Evolutionary conservation across 1,284 basidiomycete species (phyloP).

Genomic region (Papiliotrema fonsecae): DNA sequence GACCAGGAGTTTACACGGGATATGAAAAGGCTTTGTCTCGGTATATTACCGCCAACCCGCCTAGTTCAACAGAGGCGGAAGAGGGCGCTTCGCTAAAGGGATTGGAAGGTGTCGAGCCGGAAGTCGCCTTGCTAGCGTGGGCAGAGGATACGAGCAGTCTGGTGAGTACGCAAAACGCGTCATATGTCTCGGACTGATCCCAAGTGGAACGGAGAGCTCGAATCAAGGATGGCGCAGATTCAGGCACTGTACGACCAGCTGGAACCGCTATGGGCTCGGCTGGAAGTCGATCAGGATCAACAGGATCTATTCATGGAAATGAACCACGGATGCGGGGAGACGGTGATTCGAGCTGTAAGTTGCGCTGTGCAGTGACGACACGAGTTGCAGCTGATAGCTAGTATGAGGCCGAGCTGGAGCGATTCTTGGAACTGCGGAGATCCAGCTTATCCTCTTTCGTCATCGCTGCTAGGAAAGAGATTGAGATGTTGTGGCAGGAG

Average conservation of each 20-base stretch:
- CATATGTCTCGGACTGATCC: no score
- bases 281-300: conserved; percentile 38
- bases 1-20: conserved; percentile 22
- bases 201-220: conserved; percentile 38
- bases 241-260: conserved; percentile 45
- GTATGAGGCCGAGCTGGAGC: conserved; percentile 84
- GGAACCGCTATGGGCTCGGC: conserved; percentile 42
- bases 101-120: conserved; percentile 42
- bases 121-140: conserved; percentile 40
- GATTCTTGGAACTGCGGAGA: conserved; percentile 83
- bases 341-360: conserved; percentile 39
- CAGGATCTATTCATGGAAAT: conserved; percentile 43
- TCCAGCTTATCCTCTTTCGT: conserved; percentile 86
- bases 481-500: conserved; percentile 76
- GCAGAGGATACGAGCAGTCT: conserved; percentile 29
- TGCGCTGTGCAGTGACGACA: not conserved
- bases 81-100: conserved; percentile 23
- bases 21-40: conserved; percentile 27
- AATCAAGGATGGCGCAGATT: conserved; percentile 33
- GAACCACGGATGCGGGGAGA: conserved; percentile 41
- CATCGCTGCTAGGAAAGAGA: conserved; percentile 72
- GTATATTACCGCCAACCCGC: conserved; percentile 22
- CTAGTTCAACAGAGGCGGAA: conserved; percentile 20
- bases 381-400: conserved; percentile 15
- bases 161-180: conserved; percentile 24